A percentile compares a stretch with the other conserved stretches of the same genome.
phyloP scores from a whole-genome alignment of 2,329 filamentous ascomycete genomes.

The Verticillium isaacii region DNA sequence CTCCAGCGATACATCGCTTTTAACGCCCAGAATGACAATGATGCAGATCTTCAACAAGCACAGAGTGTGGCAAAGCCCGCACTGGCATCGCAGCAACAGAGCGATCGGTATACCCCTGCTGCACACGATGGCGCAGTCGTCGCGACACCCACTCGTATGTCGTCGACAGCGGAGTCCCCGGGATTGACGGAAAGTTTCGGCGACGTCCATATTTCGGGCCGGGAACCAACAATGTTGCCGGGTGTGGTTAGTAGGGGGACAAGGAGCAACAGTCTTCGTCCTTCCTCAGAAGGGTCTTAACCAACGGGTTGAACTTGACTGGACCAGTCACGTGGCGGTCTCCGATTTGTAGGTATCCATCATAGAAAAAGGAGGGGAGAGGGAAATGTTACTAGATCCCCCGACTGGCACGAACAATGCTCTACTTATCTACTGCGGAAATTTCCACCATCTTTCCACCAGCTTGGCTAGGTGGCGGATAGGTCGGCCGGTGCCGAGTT shows the following conservation, averaged over 20 bases:
- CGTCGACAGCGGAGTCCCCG: conserved; percentile 12
- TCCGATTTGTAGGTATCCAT: no score
- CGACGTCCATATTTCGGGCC: conserved; percentile 46
- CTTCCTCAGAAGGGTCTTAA: background rate
- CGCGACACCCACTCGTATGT: background rate
- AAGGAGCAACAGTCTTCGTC: conserved; percentile 7
- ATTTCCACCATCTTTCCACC: no score
- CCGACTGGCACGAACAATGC: no score
- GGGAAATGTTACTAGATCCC: no score
- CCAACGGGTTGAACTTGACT: background rate
- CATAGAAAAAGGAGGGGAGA: no score
- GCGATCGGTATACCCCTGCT: background rate
- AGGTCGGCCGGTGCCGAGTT: no score
- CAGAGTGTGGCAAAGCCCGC: background rate
- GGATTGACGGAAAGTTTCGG: conserved; percentile 31
- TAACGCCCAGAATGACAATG: background rate
- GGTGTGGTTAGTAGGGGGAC: conserved; percentile 55
- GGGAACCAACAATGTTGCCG: conserved; percentile 67
- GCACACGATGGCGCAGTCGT: background rate
- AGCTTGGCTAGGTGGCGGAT: no score
- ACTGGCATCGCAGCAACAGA: background rate
- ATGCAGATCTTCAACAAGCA: background rate
- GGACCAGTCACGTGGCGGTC: no score
- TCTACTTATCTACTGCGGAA: no score
- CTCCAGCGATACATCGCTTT: conserved; percentile 30